Base-by-base conservation (phyloP, 2,329 filamentous ascomycete genomes). In the Chaetomium strumarium region DNA sequence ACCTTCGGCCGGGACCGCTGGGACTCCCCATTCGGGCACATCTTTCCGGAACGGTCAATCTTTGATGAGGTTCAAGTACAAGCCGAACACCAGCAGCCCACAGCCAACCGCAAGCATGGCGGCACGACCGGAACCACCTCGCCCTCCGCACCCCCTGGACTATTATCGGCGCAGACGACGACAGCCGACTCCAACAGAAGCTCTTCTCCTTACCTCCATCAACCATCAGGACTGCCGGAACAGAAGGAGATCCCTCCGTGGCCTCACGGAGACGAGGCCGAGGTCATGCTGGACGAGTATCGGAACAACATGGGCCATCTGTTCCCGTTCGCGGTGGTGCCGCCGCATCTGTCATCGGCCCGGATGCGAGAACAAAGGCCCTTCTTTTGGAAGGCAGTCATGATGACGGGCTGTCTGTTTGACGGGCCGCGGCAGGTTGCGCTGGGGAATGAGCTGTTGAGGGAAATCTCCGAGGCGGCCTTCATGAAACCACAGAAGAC, bases 331-430 rank as follows among this genome's bases (percentile, higher is more conserved):
- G 71, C 75, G 9, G 57, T 72, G 13, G 63, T 76, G 5, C 69
- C 75, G 0, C 56, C 59, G 20, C 55, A 66, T 41, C 58, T 74
- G 58, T 63, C 61, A 3, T 66, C 73, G 1, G 59, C 62, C 2
- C 63, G 71, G 55, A 62, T 78, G 41, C 67, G 66, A 24, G 60
- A 62, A 24, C 55, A 68, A 53, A 64, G 69, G 6, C 75, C 75
- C 19, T 73, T 74, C 38, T 56, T 78, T 38, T 79, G 75, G 74
- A 77, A 76, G 59, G 72, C 69, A 4, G 61, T 74, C 55, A 76
- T 79, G 71, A 69, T 78, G 63, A 67, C 67, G 45, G 65, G 68
- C 16, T 67, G 65, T 51, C 68, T 74, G 45, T 65, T 70, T 1
- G 71, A 79, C 42, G 74, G 74, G 0, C 51, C 63, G 24, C 67